These are phyloP conservation scores for Capronia epimyces DNA, from an alignment of 2,329 filamentous ascomycete species.

Conservation along the genomic window DNA sequence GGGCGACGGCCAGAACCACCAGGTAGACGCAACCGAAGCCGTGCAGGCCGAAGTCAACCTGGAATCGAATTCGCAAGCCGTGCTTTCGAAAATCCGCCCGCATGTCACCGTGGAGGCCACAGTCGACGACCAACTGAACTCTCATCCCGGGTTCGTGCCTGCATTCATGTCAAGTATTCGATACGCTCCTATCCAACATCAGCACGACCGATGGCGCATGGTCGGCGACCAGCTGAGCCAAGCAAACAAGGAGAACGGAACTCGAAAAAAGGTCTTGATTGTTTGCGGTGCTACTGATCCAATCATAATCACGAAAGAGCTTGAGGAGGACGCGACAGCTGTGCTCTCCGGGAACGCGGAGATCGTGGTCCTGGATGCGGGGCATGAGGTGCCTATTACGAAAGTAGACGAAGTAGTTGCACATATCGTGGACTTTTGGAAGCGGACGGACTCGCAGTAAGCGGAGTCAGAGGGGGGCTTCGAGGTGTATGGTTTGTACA, in stretches of 20 bases:
- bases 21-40: constrained; percentile 39
- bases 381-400: constrained; percentile 65
- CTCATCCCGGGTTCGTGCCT: constrained; percentile 62
- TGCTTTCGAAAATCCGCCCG: constrained; percentile 50
- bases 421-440: constrained; percentile 45
- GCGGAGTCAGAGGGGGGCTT: background rate
- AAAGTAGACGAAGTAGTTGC: constrained; percentile 54
- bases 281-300: constrained; percentile 62
- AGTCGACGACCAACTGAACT: constrained; percentile 63
- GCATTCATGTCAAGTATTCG: constrained; percentile 68
- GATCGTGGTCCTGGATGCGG: constrained; percentile 55
- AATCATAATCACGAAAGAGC: constrained; percentile 61
- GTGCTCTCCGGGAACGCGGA: constrained; percentile 56
- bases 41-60: constrained; percentile 40
- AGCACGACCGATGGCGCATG: constrained; percentile 57
- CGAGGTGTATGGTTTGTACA: background rate
- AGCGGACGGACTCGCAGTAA: constrained; percentile 13
- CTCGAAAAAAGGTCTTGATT: constrained; percentile 51
- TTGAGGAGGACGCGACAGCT: constrained; percentile 55
- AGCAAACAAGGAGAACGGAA: constrained; percentile 35
- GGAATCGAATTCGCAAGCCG: constrained; percentile 37
- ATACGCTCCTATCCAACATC: constrained; percentile 62
- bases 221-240: constrained; percentile 49
- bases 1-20: constrained; percentile 30
- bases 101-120: constrained; percentile 56